phyloP scores from a whole-genome alignment of 2,329 filamentous ascomycete species.

The Cercospora sp. region DNA sequence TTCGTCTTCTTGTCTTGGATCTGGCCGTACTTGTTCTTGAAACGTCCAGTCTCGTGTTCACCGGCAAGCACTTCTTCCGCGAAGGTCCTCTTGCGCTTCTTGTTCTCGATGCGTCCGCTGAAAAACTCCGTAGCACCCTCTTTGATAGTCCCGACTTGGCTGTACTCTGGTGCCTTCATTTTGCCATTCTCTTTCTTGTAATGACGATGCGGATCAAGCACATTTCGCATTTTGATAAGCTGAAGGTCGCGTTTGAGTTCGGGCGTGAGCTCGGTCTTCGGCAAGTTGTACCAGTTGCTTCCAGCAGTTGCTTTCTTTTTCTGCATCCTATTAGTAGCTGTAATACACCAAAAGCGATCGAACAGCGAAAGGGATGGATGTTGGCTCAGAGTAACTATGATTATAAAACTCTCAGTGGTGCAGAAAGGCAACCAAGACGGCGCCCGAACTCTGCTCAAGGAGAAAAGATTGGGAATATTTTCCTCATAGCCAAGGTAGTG shows the following conservation, averaged over 20 bases:
- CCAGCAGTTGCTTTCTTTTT: constrained; percentile 70
- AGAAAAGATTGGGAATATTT: constrained; percentile 62
- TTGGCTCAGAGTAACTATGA: constrained; percentile 77
- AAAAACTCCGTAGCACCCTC: constrained; percentile 87
- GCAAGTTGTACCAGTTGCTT: constrained; percentile 82
- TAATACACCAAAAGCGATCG: neutral
- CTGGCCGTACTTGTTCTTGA: constrained; percentile 83
- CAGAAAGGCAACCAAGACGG: constrained; percentile 79
- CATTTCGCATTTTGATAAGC: constrained; percentile 81
- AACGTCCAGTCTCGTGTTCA: constrained; percentile 66
- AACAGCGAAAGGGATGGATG: constrained; percentile 16
- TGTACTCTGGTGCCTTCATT: constrained; percentile 73
- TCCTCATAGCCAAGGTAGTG: constrained; percentile 64
- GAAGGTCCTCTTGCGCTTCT: constrained; percentile 83
- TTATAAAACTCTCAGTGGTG: constrained; percentile 64
- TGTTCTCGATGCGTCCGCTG: constrained; percentile 77
- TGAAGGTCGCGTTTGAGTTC: constrained; percentile 88
- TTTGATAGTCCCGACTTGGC: constrained; percentile 83
- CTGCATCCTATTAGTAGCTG: constrained; percentile 42
- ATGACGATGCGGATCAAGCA: constrained; percentile 84
- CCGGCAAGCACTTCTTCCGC: constrained; percentile 77
- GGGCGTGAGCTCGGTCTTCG: constrained; percentile 78
- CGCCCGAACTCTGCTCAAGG: constrained; percentile 72
- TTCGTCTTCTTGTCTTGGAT: constrained; percentile 81
- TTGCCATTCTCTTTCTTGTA: constrained; percentile 85